A percentile compares a stretch with the other conserved stretches of the same genome.
These are phyloP conservation scores for Cercospora sesami DNA, from an alignment of 2,329 filamentous ascomycete genomes.

Conservation along the genomic window DNA sequence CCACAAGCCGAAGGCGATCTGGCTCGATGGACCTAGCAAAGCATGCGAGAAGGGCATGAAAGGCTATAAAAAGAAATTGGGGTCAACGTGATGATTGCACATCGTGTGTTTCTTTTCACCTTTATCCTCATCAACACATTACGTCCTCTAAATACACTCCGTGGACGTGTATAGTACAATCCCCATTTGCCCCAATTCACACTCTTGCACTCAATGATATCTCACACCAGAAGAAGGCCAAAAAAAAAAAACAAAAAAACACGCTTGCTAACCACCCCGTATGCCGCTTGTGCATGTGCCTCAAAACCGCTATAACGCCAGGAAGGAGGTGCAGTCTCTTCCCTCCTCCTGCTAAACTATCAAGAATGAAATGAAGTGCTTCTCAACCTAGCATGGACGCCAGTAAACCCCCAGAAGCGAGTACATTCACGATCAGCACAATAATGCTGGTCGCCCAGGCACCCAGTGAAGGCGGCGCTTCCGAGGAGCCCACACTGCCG, in stretches of 20 bases:
- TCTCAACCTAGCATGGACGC: conserved; percentile 48
- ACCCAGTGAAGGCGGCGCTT: conserved; percentile 39
- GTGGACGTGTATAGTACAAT: neutral
- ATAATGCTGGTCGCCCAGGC: conserved; percentile 49
- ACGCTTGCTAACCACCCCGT: neutral
- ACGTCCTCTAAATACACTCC: neutral
- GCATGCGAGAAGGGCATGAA: neutral
- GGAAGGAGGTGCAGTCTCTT: neutral
- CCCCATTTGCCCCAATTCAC: neutral
- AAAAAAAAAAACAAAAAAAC: too few relatives aligned
- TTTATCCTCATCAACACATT: neutral
- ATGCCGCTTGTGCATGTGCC: neutral
- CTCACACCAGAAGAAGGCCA: neutral
- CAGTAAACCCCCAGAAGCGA: conserved; percentile 55
- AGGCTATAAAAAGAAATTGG: neutral
- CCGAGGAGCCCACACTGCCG: conserved; percentile 43
- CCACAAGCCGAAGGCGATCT: neutral
- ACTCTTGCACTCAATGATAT: neutral
- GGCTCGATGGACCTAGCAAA: neutral
- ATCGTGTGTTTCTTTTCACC: neutral
- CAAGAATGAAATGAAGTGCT: neutral
- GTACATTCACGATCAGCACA: conserved; percentile 50
- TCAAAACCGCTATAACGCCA: neutral
- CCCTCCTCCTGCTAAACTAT: neutral
- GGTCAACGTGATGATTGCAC: neutral